phyloP scores from a whole-genome alignment of 2,329 filamentous ascomycete genomes.

The Coniochaeta sp. region DNA sequence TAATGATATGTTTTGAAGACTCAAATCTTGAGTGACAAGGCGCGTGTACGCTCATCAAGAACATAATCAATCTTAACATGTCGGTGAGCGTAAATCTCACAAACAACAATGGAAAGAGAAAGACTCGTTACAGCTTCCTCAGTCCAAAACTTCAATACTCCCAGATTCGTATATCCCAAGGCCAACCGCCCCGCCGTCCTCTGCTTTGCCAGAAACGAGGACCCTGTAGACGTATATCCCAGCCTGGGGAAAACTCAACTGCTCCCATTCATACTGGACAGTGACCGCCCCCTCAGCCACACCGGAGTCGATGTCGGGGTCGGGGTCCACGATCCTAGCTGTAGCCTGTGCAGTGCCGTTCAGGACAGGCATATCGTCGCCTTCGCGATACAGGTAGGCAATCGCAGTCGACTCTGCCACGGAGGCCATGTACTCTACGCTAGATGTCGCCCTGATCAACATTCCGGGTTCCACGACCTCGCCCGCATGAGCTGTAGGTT shows the following conservation, averaged over 20 bases:
- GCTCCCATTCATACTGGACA: background rate
- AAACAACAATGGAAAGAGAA: too few relatives aligned
- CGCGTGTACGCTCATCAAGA: too few relatives aligned
- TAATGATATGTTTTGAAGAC: too few relatives aligned
- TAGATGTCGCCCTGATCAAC: background rate
- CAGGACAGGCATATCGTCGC: background rate
- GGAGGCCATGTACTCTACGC: background rate
- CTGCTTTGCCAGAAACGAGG: background rate
- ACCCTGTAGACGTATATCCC: background rate
- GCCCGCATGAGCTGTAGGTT: background rate
- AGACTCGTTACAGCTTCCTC: too few relatives aligned
- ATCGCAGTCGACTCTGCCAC: background rate
- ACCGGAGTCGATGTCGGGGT: background rate
- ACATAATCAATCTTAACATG: too few relatives aligned
- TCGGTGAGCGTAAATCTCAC: too few relatives aligned
- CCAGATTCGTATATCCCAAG: background rate
- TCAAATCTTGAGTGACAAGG: too few relatives aligned
- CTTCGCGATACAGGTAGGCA: background rate
- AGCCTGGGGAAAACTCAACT: background rate
- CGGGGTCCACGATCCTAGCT: background rate
- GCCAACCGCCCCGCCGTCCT: background rate
- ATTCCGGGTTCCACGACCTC: background rate
- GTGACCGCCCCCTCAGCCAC: background rate
- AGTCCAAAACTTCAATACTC: background rate
- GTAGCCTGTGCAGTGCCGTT: background rate